Evolutionary conservation across 2,329 filamentous ascomycete genomes (phyloP), one percentile per base, ranked within the genome.

Genomic region (Plectosphaerella plurivora): DNA sequence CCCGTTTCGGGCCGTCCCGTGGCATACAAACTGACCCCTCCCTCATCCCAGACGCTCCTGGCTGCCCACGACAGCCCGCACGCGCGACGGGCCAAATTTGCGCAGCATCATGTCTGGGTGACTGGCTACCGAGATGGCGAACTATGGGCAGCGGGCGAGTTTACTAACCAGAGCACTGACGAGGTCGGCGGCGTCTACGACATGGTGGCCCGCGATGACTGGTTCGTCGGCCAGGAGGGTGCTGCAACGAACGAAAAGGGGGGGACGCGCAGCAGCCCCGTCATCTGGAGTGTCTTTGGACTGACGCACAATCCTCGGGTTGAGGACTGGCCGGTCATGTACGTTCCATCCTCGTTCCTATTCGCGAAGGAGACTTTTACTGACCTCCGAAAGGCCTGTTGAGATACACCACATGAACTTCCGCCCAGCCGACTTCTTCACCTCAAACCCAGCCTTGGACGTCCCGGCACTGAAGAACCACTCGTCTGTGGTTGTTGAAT

Each of bases 251-350:
- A 24, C 24, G 36, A 51, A 8, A 44, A 36, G 41, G n/a, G 24
- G 20, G 25, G 54, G 24, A 54, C 59, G 37, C 60, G 59, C 55
- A 69, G 66, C 47, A 63, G 61, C 36, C 68, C 67, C 1, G 67
- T 75, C 3, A 53, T 79, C 0, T 79, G 76, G 76, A 70, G 66
- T n/a, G 73, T 75, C 3, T 77, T 75, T 55, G 73, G 75, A 5
- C 60, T 78, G 46, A 78, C 74, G 10, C 74, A 78, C 51, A 76
- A 77, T 49, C 73, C 73, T 1, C 63, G 74, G 5, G 70, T 76
- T 5, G 74, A 78, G 57, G 74, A 78, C 54, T 77, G 75, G 75
- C 74, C 74, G 5, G 74, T 77, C 10, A 78, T 77, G 74, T 77
- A 59, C 71, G 75, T 71, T 7, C 33, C 28, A 53, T 25, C 8